These are phyloP conservation scores for Annulohypoxylon stygium DNA, from an alignment of 495 filamentous ascomycete species.

Conservation along the genomic window DNA sequence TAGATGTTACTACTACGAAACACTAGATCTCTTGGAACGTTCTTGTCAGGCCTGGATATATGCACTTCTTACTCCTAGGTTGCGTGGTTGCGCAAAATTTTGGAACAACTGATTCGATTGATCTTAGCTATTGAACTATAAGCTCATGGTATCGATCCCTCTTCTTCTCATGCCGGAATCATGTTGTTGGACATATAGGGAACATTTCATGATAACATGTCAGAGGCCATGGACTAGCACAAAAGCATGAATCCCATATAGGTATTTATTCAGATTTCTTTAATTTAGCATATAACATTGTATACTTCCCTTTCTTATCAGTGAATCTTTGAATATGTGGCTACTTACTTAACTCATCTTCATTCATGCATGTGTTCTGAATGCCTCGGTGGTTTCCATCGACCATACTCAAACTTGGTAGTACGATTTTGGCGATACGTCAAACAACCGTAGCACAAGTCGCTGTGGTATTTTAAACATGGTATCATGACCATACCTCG, in stretches of 20 bases:
- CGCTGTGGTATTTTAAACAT: slow-evolving; percentile 1
- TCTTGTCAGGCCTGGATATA: too few relatives aligned
- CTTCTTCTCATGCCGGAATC: too few relatives aligned
- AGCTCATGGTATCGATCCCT: too few relatives aligned
- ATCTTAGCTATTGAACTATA: too few relatives aligned
- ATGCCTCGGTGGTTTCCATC: background rate
- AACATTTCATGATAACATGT: background rate
- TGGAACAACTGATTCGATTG: too few relatives aligned
- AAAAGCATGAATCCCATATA: background rate
- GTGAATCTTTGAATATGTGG: background rate
- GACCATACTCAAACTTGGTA: slow-evolving; percentile 4
- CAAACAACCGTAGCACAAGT: slow-evolving; percentile 12
- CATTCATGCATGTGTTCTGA: background rate
- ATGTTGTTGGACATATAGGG: background rate
- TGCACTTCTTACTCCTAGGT: too few relatives aligned
- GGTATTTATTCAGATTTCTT: background rate
- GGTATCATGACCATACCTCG: slow-evolving; percentile 9
- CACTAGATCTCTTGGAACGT: too few relatives aligned
- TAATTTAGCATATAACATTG: background rate
- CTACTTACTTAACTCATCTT: background rate
- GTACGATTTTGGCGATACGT: background rate
- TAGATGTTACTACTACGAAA: too few relatives aligned
- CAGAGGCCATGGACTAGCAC: background rate
- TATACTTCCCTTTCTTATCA: background rate
- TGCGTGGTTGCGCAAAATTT: too few relatives aligned